phyloP scores from a whole-genome alignment of 2,329 filamentous ascomycete species.

The Rutstroemia sydowiana region DNA sequence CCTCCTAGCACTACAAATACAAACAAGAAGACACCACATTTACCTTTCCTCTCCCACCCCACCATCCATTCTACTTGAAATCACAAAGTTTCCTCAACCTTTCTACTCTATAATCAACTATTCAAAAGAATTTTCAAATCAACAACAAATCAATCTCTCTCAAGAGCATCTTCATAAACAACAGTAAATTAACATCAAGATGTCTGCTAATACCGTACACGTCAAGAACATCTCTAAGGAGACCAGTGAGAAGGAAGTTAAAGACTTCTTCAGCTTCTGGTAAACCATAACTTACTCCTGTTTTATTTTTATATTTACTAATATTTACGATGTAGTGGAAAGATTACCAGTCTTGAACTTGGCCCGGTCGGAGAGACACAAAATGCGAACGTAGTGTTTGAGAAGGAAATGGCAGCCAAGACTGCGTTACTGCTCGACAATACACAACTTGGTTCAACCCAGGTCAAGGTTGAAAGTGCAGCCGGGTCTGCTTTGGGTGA shows the following conservation, averaged over 20 bases:
- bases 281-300: constrained; percentile 37
- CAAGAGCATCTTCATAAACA: background rate
- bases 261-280: constrained; percentile 97
- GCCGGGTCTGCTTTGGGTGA: constrained; percentile 56
- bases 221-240: constrained; percentile 80
- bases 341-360: constrained; percentile 78
- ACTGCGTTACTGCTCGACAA: constrained; percentile 95
- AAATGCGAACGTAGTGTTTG: constrained; percentile 87
- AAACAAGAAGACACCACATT: too few species aligned
- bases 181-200: constrained; percentile 10
- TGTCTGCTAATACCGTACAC: constrained; percentile 55
- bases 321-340: constrained; percentile 57
- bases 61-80: too few species aligned
- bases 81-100: background rate
- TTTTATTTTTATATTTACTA: constrained; percentile 12
- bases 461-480: constrained; percentile 67
- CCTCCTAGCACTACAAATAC: too few species aligned
- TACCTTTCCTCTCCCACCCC: too few species aligned
- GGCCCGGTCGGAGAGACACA: constrained; percentile 61
- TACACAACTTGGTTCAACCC: constrained; percentile 82
- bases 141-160: background rate
- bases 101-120: background rate
- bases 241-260: constrained; percentile 84
- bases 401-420: constrained; percentile 94
- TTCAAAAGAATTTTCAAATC: too few species aligned